These are phyloP conservation scores for Wilcoxina mikolae DNA, from an alignment of 495 filamentous ascomycete species.

Conservation along the genomic window DNA sequence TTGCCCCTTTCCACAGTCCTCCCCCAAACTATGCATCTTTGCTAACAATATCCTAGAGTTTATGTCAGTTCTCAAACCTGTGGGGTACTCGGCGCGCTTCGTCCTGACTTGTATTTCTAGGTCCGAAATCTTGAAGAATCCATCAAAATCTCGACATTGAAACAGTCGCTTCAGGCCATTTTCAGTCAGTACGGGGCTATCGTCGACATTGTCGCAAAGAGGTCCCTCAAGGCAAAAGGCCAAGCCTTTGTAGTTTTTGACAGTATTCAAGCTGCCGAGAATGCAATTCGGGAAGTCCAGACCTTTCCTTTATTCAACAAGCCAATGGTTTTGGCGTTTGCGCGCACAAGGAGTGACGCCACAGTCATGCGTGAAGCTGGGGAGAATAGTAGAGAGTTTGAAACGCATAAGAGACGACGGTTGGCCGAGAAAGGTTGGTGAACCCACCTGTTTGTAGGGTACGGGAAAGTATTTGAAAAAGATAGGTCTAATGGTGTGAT, in stretches of 20 bases:
- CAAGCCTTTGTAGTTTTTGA: slow-evolving; percentile 97
- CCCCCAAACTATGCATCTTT: slow-evolving; percentile 14
- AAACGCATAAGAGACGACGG: slow-evolving; percentile 70
- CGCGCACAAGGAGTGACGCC: slow-evolving; percentile 74
- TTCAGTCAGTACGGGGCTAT: slow-evolving; percentile 86
- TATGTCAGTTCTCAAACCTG: slow-evolving; percentile 34
- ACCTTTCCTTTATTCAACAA: slow-evolving; percentile 92
- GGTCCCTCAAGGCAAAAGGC: slow-evolving; percentile 78
- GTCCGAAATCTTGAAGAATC: slow-evolving; percentile 88
- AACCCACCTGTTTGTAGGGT: not conserved
- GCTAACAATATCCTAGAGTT: slow-evolving; percentile 32
- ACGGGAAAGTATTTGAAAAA: not conserved
- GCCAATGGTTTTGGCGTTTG: slow-evolving; percentile 76
- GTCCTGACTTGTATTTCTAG: slow-evolving; percentile 34
- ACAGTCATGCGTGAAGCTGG: slow-evolving; percentile 60
- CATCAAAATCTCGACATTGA: slow-evolving; percentile 67
- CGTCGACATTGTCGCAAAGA: slow-evolving; percentile 85
- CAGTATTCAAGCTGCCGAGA: slow-evolving; percentile 52
- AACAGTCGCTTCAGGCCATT: slow-evolving; percentile 55
- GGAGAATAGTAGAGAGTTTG: slow-evolving; percentile 53
- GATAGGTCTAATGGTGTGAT: slow-evolving; percentile 4
- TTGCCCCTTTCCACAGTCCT: slow-evolving; percentile 17
- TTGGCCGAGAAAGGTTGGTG: slow-evolving; percentile 77
- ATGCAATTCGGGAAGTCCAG: slow-evolving; percentile 77
- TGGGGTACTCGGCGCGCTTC: slow-evolving; percentile 13